A percentile compares a stretch with the other conserved stretches of the same genome.
phyloP scores from a whole-genome alignment of 2,329 filamentous ascomycete species.

The Truncatella angustata region DNA sequence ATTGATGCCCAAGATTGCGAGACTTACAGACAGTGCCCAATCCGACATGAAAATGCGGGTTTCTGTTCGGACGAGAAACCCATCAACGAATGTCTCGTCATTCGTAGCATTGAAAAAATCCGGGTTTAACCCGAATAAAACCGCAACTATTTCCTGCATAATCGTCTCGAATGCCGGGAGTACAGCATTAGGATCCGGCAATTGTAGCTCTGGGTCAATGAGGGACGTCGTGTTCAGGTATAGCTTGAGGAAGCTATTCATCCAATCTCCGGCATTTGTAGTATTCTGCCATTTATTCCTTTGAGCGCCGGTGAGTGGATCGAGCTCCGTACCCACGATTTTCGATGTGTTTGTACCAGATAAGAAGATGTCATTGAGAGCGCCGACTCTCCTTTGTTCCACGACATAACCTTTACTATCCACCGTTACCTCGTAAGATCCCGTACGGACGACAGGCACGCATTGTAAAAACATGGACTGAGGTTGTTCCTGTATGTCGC shows the following conservation, averaged over 20 bases:
- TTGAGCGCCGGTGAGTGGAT: not conserved
- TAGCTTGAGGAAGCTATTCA: not conserved
- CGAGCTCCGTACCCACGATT: not conserved
- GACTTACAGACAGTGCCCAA: not conserved
- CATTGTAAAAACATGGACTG: not conserved
- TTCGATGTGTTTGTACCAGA: not conserved
- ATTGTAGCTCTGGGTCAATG: not conserved
- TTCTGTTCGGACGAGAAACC: not conserved
- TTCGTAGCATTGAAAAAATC: not conserved
- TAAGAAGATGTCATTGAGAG: not conserved
- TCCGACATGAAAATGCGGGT: not conserved
- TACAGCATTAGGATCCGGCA: not conserved
- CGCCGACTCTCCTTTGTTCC: not conserved
- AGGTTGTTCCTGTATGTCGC: not conserved
- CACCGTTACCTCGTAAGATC: not conserved
- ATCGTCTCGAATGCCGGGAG: not conserved
- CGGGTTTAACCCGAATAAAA: not conserved
- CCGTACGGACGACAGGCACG: not conserved
- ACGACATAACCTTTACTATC: not conserved
- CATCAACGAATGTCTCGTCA: not conserved
- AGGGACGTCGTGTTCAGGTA: not conserved
- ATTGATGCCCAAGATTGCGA: not conserved
- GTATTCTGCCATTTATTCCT: not conserved
- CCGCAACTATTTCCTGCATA: not conserved
- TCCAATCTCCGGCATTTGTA: not conserved